phyloP scores from a whole-genome alignment of 2,329 filamentous ascomycete genomes.

The Zymoseptoria crescenta region DNA sequence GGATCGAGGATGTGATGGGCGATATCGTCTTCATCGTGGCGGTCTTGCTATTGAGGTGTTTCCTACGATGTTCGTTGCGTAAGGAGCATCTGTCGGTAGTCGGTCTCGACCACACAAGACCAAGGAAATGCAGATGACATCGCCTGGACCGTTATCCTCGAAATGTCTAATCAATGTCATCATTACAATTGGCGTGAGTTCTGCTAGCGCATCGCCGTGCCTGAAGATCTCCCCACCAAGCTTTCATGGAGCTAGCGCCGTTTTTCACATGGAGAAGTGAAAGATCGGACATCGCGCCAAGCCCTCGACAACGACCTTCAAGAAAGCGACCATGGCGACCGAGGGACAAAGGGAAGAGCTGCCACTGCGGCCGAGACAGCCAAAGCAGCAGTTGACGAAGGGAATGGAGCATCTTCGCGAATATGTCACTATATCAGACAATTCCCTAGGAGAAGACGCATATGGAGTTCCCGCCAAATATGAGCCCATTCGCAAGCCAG shows the following conservation, averaged over 20 bases:
- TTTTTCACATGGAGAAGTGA: background rate
- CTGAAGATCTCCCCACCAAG: background rate
- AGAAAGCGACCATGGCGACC: constrained; percentile 9
- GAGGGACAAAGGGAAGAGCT: constrained; percentile 6
- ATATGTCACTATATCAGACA: constrained; percentile 38
- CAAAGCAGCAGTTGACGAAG: constrained; percentile 41
- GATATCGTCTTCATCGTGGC: constrained; percentile 23
- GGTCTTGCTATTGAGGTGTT: background rate
- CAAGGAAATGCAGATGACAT: background rate
- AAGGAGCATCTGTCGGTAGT: background rate
- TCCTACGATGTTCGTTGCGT: background rate
- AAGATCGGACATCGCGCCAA: background rate
- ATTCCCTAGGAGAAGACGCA: constrained; percentile 33
- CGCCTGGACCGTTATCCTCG: background rate
- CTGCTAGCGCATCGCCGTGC: background rate
- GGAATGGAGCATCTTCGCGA: constrained; percentile 47
- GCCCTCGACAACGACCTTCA: constrained; percentile 8
- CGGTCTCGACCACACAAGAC: background rate
- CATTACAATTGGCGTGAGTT: background rate
- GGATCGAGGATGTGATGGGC: constrained; percentile 16
- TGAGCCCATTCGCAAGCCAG: constrained; percentile 38
- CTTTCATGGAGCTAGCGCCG: background rate
- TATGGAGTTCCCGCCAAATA: constrained; percentile 44
- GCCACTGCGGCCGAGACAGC: constrained; percentile 23
- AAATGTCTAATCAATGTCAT: constrained; percentile 1